Percentiles rank a stretch among this genome's conserved stretches.
Evolutionary conservation across 768 basidiomycete genomes (phyloP).

Genomic region (Coprinellus aureogranulatus): DNA sequence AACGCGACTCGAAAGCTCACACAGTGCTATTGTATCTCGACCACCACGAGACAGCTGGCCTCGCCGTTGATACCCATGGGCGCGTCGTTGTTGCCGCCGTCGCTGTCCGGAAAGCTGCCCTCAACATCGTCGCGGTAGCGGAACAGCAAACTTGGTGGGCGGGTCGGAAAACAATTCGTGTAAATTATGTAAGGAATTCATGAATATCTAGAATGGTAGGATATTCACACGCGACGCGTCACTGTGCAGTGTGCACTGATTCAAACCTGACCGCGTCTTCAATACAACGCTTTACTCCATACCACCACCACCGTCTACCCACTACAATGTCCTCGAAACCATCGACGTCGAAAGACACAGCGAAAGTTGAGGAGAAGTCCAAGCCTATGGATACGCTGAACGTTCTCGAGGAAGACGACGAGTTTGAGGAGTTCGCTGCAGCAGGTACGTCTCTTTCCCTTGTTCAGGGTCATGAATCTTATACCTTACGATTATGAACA

Average conservation of each 20-base stretch:
- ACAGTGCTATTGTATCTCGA: constrained; percentile 5
- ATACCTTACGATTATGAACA: no score
- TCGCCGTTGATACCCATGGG: no score
- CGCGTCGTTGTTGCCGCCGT: neutral
- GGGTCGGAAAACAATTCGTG: neutral
- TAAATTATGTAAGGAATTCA: neutral
- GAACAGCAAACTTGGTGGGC: neutral
- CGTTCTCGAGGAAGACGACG: constrained; percentile 95
- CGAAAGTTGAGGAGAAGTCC: neutral
- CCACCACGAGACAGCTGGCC: neutral
- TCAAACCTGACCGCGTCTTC: no score
- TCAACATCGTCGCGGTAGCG: neutral
- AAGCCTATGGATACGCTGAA: constrained; percentile 48
- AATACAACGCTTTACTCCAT: neutral
- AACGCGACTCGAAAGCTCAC: neutral
- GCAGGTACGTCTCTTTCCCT: constrained; percentile 55
- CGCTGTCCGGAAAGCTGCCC: neutral
- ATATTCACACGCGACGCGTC: constrained; percentile 6
- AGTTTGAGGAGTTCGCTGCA: constrained; percentile 90
- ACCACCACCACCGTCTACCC: no score
- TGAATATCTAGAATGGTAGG: neutral
- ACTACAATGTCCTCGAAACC: constrained; percentile 1
- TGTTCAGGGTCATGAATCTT: no score
- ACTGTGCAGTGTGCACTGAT: no score
- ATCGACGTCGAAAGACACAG: constrained; percentile 7